Evolutionary conservation across 1,139 yeast genomes (phyloP).

Genomic region (Debaryomyces udenii): DNA sequence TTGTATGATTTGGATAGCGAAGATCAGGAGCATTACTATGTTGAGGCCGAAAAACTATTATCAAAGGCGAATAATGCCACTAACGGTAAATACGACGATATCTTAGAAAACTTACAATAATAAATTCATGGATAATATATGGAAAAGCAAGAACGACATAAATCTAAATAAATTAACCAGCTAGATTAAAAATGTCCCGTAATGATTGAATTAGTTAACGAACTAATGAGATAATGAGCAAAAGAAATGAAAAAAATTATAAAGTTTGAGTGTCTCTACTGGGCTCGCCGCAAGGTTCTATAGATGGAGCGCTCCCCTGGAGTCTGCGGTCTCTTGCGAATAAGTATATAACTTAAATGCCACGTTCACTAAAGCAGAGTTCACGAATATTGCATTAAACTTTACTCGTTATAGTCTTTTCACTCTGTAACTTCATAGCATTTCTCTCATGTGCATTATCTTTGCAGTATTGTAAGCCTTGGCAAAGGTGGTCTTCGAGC

Average conservation of each 20-base stretch:
- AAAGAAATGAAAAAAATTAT: conserved; percentile 1
- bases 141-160: conserved; percentile 1
- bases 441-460: conserved; percentile 66
- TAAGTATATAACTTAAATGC: background rate
- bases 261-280: too few species aligned
- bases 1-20: conserved; percentile 62
- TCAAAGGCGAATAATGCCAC: conserved; percentile 73
- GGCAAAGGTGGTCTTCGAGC: conserved; percentile 81
- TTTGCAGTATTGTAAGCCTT: conserved; percentile 78
- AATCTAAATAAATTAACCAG: conserved; percentile 3
- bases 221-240: background rate
- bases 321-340: background rate
- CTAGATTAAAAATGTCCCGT: conserved; percentile 5
- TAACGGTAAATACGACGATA: conserved; percentile 69
- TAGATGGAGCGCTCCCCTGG: too few species aligned
- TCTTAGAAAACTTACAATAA: conserved; percentile 46
- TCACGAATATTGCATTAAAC: conserved; percentile 17
- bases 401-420: conserved; percentile 43
- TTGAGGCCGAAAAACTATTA: conserved; percentile 65
- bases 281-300: too few species aligned
- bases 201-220: background rate
- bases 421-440: conserved; percentile 45
- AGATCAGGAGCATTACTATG: conserved; percentile 66
- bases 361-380: background rate
- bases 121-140: background rate